Evolutionary conservation across 306 rosid genomes (phyloP).

Genomic region (Betula pendula): DNA sequence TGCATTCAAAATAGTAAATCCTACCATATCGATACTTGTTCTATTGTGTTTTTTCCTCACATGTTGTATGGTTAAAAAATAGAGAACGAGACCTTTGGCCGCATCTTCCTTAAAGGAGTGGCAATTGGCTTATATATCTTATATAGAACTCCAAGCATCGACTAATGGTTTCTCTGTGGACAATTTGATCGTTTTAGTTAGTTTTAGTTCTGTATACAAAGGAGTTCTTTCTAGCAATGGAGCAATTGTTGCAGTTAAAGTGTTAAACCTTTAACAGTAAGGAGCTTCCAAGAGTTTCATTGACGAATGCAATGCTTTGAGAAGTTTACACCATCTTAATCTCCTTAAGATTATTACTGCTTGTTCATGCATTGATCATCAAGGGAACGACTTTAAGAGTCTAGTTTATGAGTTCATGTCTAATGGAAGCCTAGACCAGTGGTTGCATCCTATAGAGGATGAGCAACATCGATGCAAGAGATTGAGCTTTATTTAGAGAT

Average conservation of each 20-base stretch:
- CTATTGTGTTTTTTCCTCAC: slow-evolving; percentile 21
- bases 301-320: slow-evolving; percentile 20
- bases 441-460: background rate
- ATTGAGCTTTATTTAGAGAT: background rate
- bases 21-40: slow-evolving; percentile 10
- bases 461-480: background rate
- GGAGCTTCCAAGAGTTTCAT: slow-evolving; percentile 8
- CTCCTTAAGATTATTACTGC: slow-evolving; percentile 37
- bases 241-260: slow-evolving; percentile 36
- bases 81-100: slow-evolving; percentile 8
- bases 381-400: slow-evolving; percentile 45
- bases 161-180: slow-evolving; percentile 36
- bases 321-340: slow-evolving; percentile 35
- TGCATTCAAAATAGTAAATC: slow-evolving; percentile 23
- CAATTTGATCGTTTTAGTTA: slow-evolving; percentile 37
- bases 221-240: slow-evolving; percentile 26
- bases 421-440: slow-evolving; percentile 1
- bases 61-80: background rate
- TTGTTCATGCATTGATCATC: slow-evolving; percentile 33
- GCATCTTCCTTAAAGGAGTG: background rate
- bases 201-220: slow-evolving; percentile 45
- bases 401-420: slow-evolving; percentile 24
- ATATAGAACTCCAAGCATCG: slow-evolving; percentile 21
- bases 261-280: slow-evolving; percentile 13
- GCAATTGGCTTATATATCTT: slow-evolving; percentile 25